A percentile compares a stretch with the other conserved stretches of the same genome.
Evolutionary conservation across 148 eudicot genomes (phyloP).

Genomic region (Drosera capensis): DNA sequence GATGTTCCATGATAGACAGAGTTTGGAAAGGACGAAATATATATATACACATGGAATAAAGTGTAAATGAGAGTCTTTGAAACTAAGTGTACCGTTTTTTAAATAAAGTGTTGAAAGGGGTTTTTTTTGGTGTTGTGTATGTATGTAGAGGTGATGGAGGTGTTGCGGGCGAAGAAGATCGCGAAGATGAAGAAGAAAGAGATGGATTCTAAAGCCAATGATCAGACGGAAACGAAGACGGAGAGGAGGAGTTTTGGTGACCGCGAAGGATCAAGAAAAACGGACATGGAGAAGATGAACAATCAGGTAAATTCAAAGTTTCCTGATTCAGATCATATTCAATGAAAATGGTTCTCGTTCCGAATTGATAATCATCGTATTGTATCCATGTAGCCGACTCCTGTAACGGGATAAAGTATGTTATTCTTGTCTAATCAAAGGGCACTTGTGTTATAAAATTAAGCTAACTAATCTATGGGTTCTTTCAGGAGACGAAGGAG

Average conservation of each 20-base stretch:
- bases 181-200: constrained; percentile 55
- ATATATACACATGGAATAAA: too few relatives aligned
- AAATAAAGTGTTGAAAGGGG: not conserved
- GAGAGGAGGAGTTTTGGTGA: constrained; percentile 16
- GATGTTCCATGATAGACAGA: not conserved
- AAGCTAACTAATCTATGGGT: not conserved
- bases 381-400: too few relatives aligned
- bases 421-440: too few relatives aligned
- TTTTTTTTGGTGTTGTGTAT: constrained; percentile 1
- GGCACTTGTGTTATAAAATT: not conserved
- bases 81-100: too few relatives aligned
- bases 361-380: too few relatives aligned
- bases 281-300: constrained; percentile 1
- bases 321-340: not conserved
- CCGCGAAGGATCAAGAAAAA: constrained; percentile 17
- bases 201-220: constrained; percentile 19
- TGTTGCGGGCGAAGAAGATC: constrained; percentile 52
- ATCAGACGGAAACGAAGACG: constrained; percentile 12
- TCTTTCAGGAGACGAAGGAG: constrained; percentile 17
- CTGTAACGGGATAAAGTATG: too few relatives aligned
- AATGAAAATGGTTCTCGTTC: not conserved
- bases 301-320: constrained; percentile 25
- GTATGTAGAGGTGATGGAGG: constrained; percentile 77
- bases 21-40: too few relatives aligned
- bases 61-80: too few relatives aligned